phyloP scores from a whole-genome alignment of 805 yeast species.

The Barnettozyma botsteinii region DNA sequence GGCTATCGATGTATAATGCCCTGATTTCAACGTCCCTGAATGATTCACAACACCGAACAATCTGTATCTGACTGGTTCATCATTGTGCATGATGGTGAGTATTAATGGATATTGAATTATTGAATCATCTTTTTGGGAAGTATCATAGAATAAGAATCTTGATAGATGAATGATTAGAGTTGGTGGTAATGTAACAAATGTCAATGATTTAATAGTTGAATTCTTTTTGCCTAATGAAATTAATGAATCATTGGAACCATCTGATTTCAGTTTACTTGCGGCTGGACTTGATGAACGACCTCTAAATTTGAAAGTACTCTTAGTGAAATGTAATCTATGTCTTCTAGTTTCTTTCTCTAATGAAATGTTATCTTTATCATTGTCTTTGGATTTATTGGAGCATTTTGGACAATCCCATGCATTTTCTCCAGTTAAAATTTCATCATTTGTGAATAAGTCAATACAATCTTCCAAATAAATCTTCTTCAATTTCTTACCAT shows the following conservation, averaged over 20 bases:
- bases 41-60: conserved; percentile 66
- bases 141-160: conserved; percentile 55
- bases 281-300: conserved; percentile 26
- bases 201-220: conserved; percentile 62
- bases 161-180: conserved; percentile 79
- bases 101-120: conserved; percentile 50
- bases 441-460: conserved; percentile 54
- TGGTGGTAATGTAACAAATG: conserved; percentile 75
- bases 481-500: conserved; percentile 28
- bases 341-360: conserved; percentile 13
- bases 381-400: conserved; percentile 13
- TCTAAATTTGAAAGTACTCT: conserved; percentile 20
- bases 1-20: conserved; percentile 70
- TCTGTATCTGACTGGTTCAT: conserved; percentile 38
- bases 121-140: conserved; percentile 48
- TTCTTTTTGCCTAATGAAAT: conserved; percentile 14
- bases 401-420: conserved; percentile 86
- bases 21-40: conserved; percentile 62
- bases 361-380: background rate
- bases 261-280: conserved; percentile 12
- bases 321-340: conserved; percentile 20
- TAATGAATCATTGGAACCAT: conserved; percentile 12
- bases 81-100: conserved; percentile 41
- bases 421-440: conserved; percentile 62
- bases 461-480: conserved; percentile 53